Evolutionary conservation across 148 eudicot genomes (phyloP).

Genomic region (Heliamphora exappendiculata): DNA sequence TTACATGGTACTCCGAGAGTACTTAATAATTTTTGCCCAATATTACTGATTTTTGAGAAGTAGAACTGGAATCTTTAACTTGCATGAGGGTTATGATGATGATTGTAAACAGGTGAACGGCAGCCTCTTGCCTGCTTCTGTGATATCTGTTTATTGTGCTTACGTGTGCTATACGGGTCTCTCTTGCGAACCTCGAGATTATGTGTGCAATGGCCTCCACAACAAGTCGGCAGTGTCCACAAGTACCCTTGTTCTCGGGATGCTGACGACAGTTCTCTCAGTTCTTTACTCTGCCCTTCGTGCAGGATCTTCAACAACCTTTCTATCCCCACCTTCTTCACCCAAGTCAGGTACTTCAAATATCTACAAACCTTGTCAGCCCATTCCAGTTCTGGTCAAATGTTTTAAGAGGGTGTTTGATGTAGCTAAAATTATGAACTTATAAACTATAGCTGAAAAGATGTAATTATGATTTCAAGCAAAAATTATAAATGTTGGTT

Average conservation of each 20-base stretch:
- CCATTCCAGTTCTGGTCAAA: background rate
- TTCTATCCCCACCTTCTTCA: constrained; percentile 94
- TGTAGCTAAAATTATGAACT: too few species aligned
- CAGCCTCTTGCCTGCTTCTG: constrained; percentile 95
- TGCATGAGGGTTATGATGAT: background rate
- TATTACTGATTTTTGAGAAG: background rate
- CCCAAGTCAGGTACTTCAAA: constrained; percentile 65
- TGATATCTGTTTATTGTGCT: constrained; percentile 90
- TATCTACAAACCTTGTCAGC: background rate
- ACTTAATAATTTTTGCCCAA: too few species aligned
- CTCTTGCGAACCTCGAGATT: constrained; percentile 80
- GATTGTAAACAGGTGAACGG: constrained; percentile 78
- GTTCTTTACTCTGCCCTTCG: constrained; percentile 96
- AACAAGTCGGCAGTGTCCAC: constrained; percentile 61
- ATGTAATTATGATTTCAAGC: too few species aligned
- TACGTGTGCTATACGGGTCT: constrained; percentile 88
- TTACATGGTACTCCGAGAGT: too few species aligned
- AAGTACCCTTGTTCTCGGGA: constrained; percentile 81
- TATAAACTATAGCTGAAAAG: too few species aligned
- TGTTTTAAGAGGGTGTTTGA: background rate
- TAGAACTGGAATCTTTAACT: background rate
- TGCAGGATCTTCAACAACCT: constrained; percentile 93
- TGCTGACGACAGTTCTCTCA: constrained; percentile 91
- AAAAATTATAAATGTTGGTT: too few species aligned
- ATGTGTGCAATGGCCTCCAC: constrained; percentile 82